phyloP scores from a whole-genome alignment of 192 early-diverging fungal species.

The Coemansia sp. region DNA sequence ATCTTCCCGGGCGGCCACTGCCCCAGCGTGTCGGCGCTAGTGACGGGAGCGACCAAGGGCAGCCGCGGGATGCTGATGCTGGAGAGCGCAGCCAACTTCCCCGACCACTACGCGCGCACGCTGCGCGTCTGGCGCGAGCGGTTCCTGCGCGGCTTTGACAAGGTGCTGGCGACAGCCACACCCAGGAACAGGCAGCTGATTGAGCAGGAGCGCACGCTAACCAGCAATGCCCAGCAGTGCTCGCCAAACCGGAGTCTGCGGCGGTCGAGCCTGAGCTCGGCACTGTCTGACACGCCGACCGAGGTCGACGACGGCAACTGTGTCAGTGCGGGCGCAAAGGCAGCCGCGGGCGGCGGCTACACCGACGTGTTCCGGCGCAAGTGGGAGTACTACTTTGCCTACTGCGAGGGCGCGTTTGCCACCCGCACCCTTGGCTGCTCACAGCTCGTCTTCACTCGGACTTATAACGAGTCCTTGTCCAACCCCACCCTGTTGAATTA shows the following conservation, averaged over 20 bases:
- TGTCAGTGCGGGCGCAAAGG: background rate
- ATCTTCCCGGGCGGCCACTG: constrained; percentile 73
- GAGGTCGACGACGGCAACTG: background rate
- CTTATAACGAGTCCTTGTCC: constrained; percentile 37
- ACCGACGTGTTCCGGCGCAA: constrained; percentile 61
- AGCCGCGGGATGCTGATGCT: constrained; percentile 52
- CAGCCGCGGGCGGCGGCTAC: constrained; percentile 16
- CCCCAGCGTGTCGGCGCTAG: constrained; percentile 57
- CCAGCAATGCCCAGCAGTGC: too few relatives aligned
- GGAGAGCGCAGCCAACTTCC: constrained; percentile 58
- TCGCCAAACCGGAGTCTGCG: too few relatives aligned
- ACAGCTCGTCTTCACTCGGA: constrained; percentile 52
- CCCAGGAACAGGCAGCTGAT: constrained; percentile 16
- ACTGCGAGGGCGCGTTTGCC: constrained; percentile 71
- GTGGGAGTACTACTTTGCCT: constrained; percentile 79
- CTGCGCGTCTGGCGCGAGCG: constrained; percentile 59
- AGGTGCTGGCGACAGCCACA: constrained; percentile 11
- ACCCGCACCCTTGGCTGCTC: constrained; percentile 59
- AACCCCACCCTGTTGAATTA: too few relatives aligned
- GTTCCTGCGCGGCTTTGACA: constrained; percentile 50
- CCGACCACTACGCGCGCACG: constrained; percentile 62
- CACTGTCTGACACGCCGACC: background rate
- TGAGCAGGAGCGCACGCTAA: constrained; percentile 9
- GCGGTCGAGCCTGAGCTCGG: background rate
- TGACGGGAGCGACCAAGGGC: constrained; percentile 51